These are phyloP conservation scores for Leptographium galeiforme DNA, from an alignment of 2,329 filamentous ascomycete species.

Conservation along the genomic window DNA sequence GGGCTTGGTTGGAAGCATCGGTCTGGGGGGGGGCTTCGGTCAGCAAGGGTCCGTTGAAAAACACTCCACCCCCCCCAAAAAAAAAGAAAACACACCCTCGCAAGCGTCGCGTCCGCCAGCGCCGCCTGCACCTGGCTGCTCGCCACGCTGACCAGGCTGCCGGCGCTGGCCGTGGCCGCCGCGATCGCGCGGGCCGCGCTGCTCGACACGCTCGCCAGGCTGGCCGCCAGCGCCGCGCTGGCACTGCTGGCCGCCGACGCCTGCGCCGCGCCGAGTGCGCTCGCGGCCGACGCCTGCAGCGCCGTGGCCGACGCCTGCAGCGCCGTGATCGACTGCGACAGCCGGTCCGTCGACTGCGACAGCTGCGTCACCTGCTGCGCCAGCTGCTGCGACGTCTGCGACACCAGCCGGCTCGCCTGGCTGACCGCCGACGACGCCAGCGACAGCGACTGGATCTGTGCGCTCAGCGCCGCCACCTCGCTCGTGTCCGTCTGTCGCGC, in stretches of 20 bases:
- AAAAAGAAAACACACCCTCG: conserved; percentile 14
- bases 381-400: conserved; percentile 20
- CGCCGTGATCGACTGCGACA: conserved; percentile 16
- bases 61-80: too few species aligned
- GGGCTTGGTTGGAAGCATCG: conserved; percentile 18
- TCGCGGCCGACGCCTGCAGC: conserved; percentile 15
- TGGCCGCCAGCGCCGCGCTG: conserved; percentile 12
- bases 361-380: conserved; percentile 16
- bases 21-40: too few species aligned
- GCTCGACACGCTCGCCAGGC: conserved; percentile 16
- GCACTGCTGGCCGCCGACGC: conserved; percentile 16
- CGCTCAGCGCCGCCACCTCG: conserved; percentile 15
- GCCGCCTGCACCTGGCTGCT: conserved; percentile 17
- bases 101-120: conserved; percentile 18
- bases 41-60: too few species aligned
- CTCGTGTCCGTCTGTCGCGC: conserved; percentile 14
- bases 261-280: conserved; percentile 13
- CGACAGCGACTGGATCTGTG: conserved; percentile 18
- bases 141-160: conserved; percentile 12
- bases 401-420: conserved; percentile 16
- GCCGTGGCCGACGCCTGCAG: conserved; percentile 13
- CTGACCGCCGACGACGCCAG: conserved; percentile 16
- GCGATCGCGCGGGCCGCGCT: conserved; percentile 17
- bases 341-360: conserved; percentile 18
- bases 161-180: conserved; percentile 14